Percentiles rank a stretch among this genome's conserved stretches.
phyloP scores from a whole-genome alignment of 768 basidiomycete species.

The Dictyophora rubrovolvata region DNA sequence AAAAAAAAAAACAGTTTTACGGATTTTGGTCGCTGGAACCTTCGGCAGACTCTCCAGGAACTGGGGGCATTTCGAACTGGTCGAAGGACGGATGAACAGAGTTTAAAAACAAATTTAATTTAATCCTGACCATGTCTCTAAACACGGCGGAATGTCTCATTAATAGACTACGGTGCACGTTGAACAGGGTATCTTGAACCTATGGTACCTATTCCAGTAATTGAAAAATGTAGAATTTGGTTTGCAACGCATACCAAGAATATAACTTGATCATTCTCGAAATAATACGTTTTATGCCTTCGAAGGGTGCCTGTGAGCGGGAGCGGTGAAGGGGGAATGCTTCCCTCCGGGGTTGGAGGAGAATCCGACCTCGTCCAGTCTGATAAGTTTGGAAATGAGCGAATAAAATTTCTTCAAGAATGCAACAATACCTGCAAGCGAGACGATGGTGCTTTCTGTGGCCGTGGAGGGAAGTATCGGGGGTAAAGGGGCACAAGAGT shows the following conservation, averaged over 20 bases:
- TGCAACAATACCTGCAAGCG: background rate
- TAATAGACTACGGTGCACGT: constrained; percentile 31
- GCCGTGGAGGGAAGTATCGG: background rate
- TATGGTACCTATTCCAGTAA: constrained; percentile 9
- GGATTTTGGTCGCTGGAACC: constrained; percentile 20
- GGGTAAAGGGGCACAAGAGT: background rate
- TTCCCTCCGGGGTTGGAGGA: background rate
- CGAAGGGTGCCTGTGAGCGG: background rate
- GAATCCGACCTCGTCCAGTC: background rate
- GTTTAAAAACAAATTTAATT: background rate
- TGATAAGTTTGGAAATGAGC: no score
- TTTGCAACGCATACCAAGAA: background rate
- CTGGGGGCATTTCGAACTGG: constrained; percentile 7
- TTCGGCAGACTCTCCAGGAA: constrained; percentile 12
- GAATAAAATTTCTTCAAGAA: no score
- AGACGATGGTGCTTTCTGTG: background rate
- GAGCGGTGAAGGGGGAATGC: constrained; percentile 1
- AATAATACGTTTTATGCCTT: constrained; percentile 8
- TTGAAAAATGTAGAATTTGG: background rate
- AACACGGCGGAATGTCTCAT: constrained; percentile 30
- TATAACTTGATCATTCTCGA: constrained; percentile 9
- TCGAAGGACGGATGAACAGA: constrained; percentile 5
- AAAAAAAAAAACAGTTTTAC: background rate
- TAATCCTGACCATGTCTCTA: constrained; percentile 19
- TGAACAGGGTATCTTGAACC: constrained; percentile 30